Evolutionary conservation across 345 rosid genomes (phyloP).

Genomic region (Gossypium ekmanianum): DNA sequence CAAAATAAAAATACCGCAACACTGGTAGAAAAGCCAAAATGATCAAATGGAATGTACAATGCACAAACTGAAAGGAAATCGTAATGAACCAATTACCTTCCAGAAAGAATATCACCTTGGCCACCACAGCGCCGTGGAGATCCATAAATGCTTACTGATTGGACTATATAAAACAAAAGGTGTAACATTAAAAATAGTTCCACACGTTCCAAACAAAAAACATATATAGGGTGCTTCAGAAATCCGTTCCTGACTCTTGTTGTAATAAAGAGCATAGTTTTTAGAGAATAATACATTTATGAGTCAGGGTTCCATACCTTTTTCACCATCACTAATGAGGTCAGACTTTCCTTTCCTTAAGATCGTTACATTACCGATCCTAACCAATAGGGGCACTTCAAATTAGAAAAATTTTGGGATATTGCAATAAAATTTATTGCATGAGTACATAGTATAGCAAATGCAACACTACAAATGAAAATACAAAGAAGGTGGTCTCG

Average conservation of each 20-base stretch:
- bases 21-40: slow-evolving; percentile 32
- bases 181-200: slow-evolving; percentile 6
- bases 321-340: slow-evolving; percentile 70
- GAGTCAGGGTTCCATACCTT: slow-evolving; percentile 40
- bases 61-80: background rate
- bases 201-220: background rate
- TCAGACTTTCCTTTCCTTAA: slow-evolving; percentile 81
- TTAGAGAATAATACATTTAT: background rate
- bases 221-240: background rate
- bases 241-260: background rate
- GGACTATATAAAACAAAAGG: slow-evolving; percentile 44
- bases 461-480: background rate
- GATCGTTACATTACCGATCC: slow-evolving; percentile 89
- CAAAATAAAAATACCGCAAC: slow-evolving; percentile 86
- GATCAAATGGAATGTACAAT: background rate
- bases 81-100: slow-evolving; percentile 49
- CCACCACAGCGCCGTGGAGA: slow-evolving; percentile 96
- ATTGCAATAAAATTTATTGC: background rate
- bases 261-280: background rate
- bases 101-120: slow-evolving; percentile 96
- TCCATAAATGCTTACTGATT: slow-evolving; percentile 71
- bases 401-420: slow-evolving; percentile 18
- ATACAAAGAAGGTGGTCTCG: background rate
- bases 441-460: background rate
- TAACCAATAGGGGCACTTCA: slow-evolving; percentile 22